A percentile compares a stretch with the other conserved stretches of the same genome.
Conservation (phyloP, 306 rosid genomes). For the Prunus fruticosa region DNA sequence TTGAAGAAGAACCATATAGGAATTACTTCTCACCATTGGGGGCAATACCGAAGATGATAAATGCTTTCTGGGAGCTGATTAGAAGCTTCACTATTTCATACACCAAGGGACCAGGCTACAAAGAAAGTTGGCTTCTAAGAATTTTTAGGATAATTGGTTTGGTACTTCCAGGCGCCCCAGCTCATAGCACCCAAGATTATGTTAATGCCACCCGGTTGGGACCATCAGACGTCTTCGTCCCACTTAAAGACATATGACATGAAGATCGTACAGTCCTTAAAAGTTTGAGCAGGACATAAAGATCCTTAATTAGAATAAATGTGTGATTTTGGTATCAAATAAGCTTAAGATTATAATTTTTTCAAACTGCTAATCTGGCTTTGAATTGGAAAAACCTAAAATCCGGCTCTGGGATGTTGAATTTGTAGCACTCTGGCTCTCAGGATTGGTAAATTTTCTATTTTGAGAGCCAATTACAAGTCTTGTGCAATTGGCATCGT, state of each 20-base stretch:
- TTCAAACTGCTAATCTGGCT: no score
- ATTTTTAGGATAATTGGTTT: constrained; percentile 50
- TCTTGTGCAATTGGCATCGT: neutral
- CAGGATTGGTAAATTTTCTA: no score
- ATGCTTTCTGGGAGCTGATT: constrained; percentile 46
- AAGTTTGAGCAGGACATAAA: no score
- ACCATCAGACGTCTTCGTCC: constrained; percentile 14
- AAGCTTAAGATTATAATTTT: no score
- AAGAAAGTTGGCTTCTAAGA: constrained; percentile 49
- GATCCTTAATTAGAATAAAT: no score
- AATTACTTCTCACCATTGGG: constrained; percentile 46
- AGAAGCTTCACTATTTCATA: constrained; percentile 60
- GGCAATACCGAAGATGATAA: constrained; percentile 37
- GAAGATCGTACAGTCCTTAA: neutral
- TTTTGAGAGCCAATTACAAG: no score
- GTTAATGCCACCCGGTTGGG: constrained; percentile 62
- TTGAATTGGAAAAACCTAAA: no score
- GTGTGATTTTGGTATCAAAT: no score
- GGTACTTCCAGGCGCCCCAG: constrained; percentile 46
- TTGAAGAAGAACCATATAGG: constrained; percentile 61
- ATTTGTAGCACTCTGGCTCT: no score
- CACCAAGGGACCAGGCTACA: constrained; percentile 37
- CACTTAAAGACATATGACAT: neutral
- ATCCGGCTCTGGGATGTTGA: no score
- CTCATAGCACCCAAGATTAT: constrained; percentile 67